Conservation (phyloP, 768 basidiomycete genomes). For the Xerocomellus intermedius region DNA sequence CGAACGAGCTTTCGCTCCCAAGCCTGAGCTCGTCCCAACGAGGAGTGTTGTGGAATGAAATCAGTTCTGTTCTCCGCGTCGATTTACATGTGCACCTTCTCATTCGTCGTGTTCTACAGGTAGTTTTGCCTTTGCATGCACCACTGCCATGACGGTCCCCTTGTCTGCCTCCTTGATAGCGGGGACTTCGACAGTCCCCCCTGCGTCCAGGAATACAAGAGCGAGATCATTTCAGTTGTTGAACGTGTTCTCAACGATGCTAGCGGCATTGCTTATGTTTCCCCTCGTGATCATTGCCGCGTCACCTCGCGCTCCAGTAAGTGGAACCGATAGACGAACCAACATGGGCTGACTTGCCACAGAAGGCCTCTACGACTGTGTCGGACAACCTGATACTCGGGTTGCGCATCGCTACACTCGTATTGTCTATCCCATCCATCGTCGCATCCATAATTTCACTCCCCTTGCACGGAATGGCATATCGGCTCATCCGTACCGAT, state of each 20-base stretch:
- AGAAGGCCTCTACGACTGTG: slow-evolving; percentile 5
- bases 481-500: slow-evolving; percentile 41
- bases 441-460: slow-evolving; percentile 55
- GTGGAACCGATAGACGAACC: slow-evolving; percentile 28
- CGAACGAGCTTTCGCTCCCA: slow-evolving; percentile 39
- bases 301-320: slow-evolving; percentile 41
- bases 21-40: slow-evolving; percentile 38
- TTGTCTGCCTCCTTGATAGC: slow-evolving; percentile 61
- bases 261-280: slow-evolving; percentile 51
- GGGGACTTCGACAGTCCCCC: slow-evolving; percentile 10
- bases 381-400: slow-evolving; percentile 24
- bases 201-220: slow-evolving; percentile 41
- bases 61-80: slow-evolving; percentile 45
- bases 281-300: slow-evolving; percentile 59
- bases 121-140: slow-evolving; percentile 60
- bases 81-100: not conserved
- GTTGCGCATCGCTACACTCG: slow-evolving; percentile 51
- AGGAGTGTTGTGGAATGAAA: slow-evolving; percentile 60
- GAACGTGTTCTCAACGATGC: slow-evolving; percentile 46
- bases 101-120: slow-evolving; percentile 36
- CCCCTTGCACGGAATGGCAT: slow-evolving; percentile 44
- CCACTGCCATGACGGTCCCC: slow-evolving; percentile 62
- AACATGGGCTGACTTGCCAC: slow-evolving; percentile 12
- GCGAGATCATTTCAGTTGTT: slow-evolving; percentile 59
- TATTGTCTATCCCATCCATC: slow-evolving; percentile 58